phyloP scores from a whole-genome alignment of 2,329 filamentous ascomycete species.

The Pezizomycotina sp. region DNA sequence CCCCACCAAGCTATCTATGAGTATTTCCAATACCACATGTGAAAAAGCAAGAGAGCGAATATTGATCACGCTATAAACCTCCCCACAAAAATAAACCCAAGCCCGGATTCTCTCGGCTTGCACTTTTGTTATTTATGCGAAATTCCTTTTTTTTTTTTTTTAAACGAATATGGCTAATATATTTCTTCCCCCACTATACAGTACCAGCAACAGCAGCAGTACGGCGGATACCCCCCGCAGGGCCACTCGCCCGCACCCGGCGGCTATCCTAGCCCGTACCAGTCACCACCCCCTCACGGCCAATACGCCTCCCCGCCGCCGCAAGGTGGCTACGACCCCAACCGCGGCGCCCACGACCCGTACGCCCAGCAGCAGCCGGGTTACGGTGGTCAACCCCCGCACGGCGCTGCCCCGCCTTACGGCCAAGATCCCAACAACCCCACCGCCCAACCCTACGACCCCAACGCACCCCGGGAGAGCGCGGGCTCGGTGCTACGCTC shows the following conservation, averaged over 20 bases:
- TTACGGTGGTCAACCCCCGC: slow-evolving; percentile 6
- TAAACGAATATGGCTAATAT: no score
- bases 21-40: no score
- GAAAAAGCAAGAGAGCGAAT: no score
- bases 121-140: no score
- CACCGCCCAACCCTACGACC: slow-evolving; percentile 8
- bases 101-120: no score
- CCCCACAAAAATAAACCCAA: no score
- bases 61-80: no score
- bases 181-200: slow-evolving; percentile 4
- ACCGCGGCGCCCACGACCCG: not conserved
- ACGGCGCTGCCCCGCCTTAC: slow-evolving; percentile 9
- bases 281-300: slow-evolving; percentile 4
- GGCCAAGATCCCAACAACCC: slow-evolving; percentile 9
- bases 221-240: slow-evolving; percentile 7
- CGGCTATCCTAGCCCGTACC: slow-evolving; percentile 3
- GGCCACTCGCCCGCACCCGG: slow-evolving; percentile 4
- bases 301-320: slow-evolving; percentile 5
- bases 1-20: no score
- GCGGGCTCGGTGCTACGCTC: slow-evolving; percentile 40
- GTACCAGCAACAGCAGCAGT: not conserved
- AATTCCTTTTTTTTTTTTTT: no score
- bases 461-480: slow-evolving; percentile 37
- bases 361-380: slow-evolving; percentile 5
- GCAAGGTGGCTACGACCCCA: slow-evolving; percentile 1